phyloP scores from a whole-genome alignment of 2,329 filamentous ascomycete species.

The Ophiosphaerella narmari region DNA sequence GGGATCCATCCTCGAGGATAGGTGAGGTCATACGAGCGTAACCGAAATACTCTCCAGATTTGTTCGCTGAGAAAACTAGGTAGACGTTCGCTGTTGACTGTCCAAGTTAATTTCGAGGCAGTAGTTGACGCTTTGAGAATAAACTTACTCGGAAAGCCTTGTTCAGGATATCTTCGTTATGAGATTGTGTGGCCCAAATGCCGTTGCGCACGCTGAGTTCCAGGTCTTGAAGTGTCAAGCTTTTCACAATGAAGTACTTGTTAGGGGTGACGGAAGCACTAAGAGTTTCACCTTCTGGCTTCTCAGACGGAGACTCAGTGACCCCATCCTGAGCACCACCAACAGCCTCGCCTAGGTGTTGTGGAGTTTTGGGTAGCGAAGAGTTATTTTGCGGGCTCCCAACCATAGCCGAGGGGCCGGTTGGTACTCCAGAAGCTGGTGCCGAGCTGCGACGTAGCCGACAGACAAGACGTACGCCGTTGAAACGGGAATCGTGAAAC shows the following conservation, averaged over 20 bases:
- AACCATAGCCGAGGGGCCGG: slow-evolving; percentile 58
- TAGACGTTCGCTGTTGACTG: slow-evolving; percentile 84
- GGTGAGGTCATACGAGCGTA: slow-evolving; percentile 88
- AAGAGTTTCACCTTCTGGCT: slow-evolving; percentile 14
- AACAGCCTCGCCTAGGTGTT: slow-evolving; percentile 13
- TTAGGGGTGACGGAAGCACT: slow-evolving; percentile 59
- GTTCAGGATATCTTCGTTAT: slow-evolving; percentile 86
- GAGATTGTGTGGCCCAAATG: slow-evolving; percentile 91
- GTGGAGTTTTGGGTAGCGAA: slow-evolving; percentile 35
- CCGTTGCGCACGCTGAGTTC: slow-evolving; percentile 86
- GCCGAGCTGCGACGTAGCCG: slow-evolving; percentile 68
- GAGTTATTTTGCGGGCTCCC: slow-evolving; percentile 24
- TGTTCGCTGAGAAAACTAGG: slow-evolving; percentile 93
- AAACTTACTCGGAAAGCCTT: slow-evolving; percentile 74
- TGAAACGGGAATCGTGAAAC: slow-evolving; percentile 89
- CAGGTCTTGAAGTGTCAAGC: slow-evolving; percentile 85
- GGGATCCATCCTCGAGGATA: slow-evolving; percentile 73
- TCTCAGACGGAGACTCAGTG: slow-evolving; percentile 11
- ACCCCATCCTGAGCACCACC: slow-evolving; percentile 13
- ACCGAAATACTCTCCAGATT: slow-evolving; percentile 95
- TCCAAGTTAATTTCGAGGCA: slow-evolving; percentile 17
- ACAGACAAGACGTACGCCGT: slow-evolving; percentile 83
- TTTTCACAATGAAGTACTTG: slow-evolving; percentile 91
- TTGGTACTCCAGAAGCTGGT: slow-evolving; percentile 54
- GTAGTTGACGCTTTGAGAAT: too few relatives aligned